Conservation (phyloP, 2,329 filamentous ascomycete genomes). For the Pseudocercospora fuligena region DNA sequence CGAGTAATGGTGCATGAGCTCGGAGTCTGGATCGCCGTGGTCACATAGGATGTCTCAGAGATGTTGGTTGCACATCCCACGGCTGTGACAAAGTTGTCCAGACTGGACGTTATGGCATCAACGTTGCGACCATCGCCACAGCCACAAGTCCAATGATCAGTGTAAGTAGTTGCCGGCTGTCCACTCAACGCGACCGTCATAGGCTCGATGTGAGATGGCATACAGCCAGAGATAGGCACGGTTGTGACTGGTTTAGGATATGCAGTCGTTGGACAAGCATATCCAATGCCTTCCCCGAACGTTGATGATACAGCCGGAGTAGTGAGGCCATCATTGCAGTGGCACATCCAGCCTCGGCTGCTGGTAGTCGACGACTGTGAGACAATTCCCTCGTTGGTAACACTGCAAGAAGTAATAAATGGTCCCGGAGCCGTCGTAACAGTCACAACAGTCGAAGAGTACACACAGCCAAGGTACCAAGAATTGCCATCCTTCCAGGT, state of each 20-base stretch:
- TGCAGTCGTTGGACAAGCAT: background rate
- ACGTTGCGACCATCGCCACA: background rate
- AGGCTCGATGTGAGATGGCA: background rate
- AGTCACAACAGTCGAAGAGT: background rate
- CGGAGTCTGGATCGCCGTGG: background rate
- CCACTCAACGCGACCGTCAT: background rate
- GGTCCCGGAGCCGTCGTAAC: background rate
- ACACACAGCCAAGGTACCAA: background rate
- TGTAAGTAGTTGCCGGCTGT: background rate
- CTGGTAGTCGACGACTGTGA: background rate
- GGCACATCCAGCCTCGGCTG: background rate
- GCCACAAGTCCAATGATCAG: conserved; percentile 1
- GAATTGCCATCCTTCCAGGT: background rate
- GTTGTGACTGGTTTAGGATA: background rate
- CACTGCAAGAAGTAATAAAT: background rate
- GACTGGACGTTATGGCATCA: background rate
- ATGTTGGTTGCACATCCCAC: background rate
- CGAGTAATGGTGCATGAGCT: background rate
- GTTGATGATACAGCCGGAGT: background rate
- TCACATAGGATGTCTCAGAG: background rate
- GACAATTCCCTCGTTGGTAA: background rate
- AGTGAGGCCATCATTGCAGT: background rate
- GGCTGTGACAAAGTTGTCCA: background rate
- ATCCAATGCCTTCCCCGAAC: background rate
- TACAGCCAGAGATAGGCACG: background rate